These are phyloP conservation scores for Wickerhamiella galacta DNA, from an alignment of 805 yeast species.

Conservation along the genomic window DNA sequence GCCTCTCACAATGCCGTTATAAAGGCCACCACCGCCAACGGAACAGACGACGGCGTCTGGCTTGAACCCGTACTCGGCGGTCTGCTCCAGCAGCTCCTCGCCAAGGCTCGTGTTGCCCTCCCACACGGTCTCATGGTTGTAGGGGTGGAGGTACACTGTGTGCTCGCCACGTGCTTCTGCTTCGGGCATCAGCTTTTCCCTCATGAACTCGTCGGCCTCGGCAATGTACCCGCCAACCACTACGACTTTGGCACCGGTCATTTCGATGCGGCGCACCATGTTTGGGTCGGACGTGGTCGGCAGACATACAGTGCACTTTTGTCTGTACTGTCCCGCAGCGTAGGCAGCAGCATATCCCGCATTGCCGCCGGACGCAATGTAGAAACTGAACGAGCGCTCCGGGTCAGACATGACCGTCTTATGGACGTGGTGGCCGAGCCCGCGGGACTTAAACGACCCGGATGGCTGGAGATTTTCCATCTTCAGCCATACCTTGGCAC, in stretches of 20 bases:
- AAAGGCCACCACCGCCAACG: slow-evolving; percentile 92
- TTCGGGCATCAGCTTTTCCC: slow-evolving; percentile 56
- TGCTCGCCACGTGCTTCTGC: slow-evolving; percentile 26
- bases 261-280: slow-evolving; percentile 31
- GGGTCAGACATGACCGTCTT: slow-evolving; percentile 31
- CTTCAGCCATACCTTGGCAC: slow-evolving; percentile 57
- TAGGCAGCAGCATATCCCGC: slow-evolving; percentile 97
- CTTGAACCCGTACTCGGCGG: slow-evolving; percentile 23
- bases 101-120: slow-evolving; percentile 94
- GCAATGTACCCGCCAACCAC: slow-evolving; percentile 61
- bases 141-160: slow-evolving; percentile 76
- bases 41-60: slow-evolving; percentile 65
- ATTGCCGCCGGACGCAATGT: slow-evolving; percentile 92
- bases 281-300: slow-evolving; percentile 32
- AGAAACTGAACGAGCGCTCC: slow-evolving; percentile 26
- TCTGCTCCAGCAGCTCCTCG: slow-evolving; percentile 67
- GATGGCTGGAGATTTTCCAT: slow-evolving; percentile 82
- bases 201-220: slow-evolving; percentile 61
- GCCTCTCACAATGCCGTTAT: slow-evolving; percentile 76
- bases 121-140: slow-evolving; percentile 79
- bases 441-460: slow-evolving; percentile 84
- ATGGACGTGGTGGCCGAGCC: slow-evolving; percentile 76
- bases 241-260: slow-evolving; percentile 36
- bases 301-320: slow-evolving; percentile 39
- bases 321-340: slow-evolving; percentile 57